Evolutionary conservation across 208 protist species (phyloP).

Genomic region (Crithidia fasciculata): DNA sequence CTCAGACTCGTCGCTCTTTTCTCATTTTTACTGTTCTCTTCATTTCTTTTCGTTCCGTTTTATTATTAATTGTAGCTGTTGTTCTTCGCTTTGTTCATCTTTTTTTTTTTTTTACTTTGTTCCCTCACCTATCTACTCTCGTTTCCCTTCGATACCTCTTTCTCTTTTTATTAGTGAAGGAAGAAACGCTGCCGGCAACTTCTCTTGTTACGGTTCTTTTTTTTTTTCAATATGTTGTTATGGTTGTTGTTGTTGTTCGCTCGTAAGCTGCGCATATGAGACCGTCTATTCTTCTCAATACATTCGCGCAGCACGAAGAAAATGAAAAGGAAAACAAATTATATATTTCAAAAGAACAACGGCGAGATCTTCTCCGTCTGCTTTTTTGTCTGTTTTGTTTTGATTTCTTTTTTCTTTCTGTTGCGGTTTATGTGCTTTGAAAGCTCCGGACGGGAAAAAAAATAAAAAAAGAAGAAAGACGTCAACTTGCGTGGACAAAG

Average conservation of each 20-base stretch:
- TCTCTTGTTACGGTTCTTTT: conserved; percentile 1
- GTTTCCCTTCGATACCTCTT: background rate
- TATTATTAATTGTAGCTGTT: background rate
- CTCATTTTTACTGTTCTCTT: conserved; percentile 2
- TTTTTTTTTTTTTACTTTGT: conserved; percentile 4
- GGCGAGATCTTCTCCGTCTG: too few species aligned
- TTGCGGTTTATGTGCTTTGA: background rate
- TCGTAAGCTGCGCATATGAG: too few species aligned
- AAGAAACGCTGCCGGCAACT: background rate
- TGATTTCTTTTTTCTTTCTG: background rate
- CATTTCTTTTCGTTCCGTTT: background rate
- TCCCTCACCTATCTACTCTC: background rate
- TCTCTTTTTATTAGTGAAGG: background rate
- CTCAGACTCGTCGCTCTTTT: conserved; percentile 18
- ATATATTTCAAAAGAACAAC: too few species aligned
- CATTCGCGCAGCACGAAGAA: too few species aligned
- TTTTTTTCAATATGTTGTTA: conserved; percentile 5
- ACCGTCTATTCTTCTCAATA: too few species aligned
- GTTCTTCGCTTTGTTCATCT: background rate
- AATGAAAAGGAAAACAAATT: too few species aligned
- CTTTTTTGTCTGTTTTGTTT: conserved; percentile 1
- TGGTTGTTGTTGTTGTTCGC: conserved; percentile 2
- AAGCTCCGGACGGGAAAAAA: too few species aligned
- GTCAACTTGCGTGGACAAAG: background rate
- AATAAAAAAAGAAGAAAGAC: too few species aligned